A percentile compares a stretch with the other conserved stretches of the same genome.
These are phyloP conservation scores for Mucor mucedo DNA, from an alignment of 371 early-diverging fungal genomes.

Conservation along the genomic window DNA sequence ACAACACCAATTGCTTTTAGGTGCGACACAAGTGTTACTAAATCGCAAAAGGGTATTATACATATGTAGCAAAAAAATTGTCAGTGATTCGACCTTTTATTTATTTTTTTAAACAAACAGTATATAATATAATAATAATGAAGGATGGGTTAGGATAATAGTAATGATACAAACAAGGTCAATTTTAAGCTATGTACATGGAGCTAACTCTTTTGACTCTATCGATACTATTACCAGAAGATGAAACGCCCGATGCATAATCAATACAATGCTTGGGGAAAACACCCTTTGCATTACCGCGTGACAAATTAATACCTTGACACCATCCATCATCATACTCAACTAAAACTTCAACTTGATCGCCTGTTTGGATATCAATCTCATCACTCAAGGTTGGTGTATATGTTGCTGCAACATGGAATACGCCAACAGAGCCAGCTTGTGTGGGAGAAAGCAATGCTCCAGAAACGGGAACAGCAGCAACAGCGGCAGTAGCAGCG, in stretches of 20 bases:
- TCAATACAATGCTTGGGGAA: constrained; percentile 71
- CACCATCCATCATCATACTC: constrained; percentile 80
- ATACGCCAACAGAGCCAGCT: constrained; percentile 57
- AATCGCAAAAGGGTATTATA: too few species aligned
- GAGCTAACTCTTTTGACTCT: constrained; percentile 52
- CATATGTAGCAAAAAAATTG: too few species aligned
- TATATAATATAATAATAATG: too few species aligned
- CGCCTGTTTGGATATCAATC: constrained; percentile 67
- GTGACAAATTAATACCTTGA: constrained; percentile 65
- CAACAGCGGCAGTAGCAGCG: constrained; percentile 20
- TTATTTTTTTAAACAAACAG: too few species aligned
- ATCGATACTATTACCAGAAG: constrained; percentile 7
- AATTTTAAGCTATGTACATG: constrained; percentile 38
- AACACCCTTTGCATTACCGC: constrained; percentile 63
- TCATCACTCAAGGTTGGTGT: constrained; percentile 72
- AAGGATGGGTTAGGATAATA: too few species aligned
- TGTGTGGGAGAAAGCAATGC: constrained; percentile 20
- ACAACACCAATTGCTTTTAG: too few species aligned
- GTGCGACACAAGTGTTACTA: too few species aligned
- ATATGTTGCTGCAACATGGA: constrained; percentile 58
- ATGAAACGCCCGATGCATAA: constrained; percentile 12
- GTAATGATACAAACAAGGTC: too few species aligned
- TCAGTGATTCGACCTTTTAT: too few species aligned
- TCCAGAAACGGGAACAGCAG: constrained; percentile 3
- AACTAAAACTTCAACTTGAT: constrained; percentile 63